Evolutionary conservation across 352 stramenopile genomes (phyloP).

Genomic region (Phytophthora citricola): DNA sequence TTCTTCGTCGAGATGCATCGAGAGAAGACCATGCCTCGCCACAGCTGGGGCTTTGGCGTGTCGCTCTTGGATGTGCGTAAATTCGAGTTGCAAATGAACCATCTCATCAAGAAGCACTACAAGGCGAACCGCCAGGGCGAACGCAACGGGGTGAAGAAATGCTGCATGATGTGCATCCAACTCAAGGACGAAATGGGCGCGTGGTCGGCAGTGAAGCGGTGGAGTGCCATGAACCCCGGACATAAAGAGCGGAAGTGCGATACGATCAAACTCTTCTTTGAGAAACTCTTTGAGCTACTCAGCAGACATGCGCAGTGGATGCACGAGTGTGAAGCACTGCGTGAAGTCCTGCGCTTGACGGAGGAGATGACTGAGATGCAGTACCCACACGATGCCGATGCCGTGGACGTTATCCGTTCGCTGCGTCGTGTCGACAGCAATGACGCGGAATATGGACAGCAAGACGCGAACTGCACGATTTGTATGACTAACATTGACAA

Average conservation of each 20-base stretch:
- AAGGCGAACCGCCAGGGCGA: constrained; percentile 24
- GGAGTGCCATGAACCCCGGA: constrained; percentile 51
- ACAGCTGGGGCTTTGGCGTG: constrained; percentile 48
- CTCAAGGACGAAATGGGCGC: constrained; percentile 47
- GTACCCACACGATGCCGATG: constrained; percentile 55
- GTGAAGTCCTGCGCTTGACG: constrained; percentile 54
- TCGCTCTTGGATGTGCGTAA: constrained; percentile 49
- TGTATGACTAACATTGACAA: constrained; percentile 48
- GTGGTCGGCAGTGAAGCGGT: constrained; percentile 47
- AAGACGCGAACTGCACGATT: constrained; percentile 55
- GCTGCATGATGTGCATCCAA: constrained; percentile 52
- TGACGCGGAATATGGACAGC: background rate
- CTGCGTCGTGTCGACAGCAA: constrained; percentile 44
- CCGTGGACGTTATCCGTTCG: constrained; percentile 48
- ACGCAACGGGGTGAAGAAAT: constrained; percentile 32
- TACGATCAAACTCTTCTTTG: constrained; percentile 54
- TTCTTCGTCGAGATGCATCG: constrained; percentile 68
- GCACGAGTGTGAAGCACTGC: constrained; percentile 53
- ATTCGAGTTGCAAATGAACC: constrained; percentile 46
- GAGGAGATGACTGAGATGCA: constrained; percentile 58
- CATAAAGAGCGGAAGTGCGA: constrained; percentile 61
- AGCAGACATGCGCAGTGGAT: constrained; percentile 48
- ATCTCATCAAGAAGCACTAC: constrained; percentile 46
- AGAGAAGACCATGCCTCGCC: constrained; percentile 22
- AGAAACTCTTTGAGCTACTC: constrained; percentile 53